phyloP scores from a whole-genome alignment of 352 stramenopile species.

The Blastocystis hominis region DNA sequence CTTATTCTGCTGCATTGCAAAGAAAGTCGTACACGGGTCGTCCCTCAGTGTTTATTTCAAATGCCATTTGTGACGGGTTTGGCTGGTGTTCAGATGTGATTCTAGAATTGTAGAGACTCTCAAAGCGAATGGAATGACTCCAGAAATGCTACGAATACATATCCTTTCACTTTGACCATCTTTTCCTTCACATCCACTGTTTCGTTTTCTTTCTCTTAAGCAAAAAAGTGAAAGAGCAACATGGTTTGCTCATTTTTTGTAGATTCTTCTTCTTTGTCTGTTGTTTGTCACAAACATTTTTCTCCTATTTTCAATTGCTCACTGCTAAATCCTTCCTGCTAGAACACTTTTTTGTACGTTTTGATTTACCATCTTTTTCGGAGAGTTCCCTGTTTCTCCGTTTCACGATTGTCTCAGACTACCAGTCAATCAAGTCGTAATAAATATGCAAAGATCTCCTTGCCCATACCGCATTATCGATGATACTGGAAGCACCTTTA shows the following conservation, averaged over 20 bases:
- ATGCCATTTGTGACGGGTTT: background rate
- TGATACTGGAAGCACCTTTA: constrained; percentile 90
- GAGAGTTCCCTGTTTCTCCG: background rate
- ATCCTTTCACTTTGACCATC: background rate
- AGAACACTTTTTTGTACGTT: too few relatives aligned
- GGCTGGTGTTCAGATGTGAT: background rate
- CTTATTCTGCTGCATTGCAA: background rate
- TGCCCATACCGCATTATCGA: constrained; percentile 96
- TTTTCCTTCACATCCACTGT: background rate
- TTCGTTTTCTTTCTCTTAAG: background rate
- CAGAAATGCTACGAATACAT: background rate
- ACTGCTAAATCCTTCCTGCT: too few relatives aligned
- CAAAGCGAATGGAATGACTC: background rate
- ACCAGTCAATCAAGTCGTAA: background rate
- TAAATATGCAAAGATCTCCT: constrained; percentile 72
- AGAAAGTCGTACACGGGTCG: background rate
- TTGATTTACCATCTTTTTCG: background rate
- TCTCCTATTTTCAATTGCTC: too few relatives aligned
- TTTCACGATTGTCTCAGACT: background rate
- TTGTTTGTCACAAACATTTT: too few relatives aligned
- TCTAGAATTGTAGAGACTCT: background rate
- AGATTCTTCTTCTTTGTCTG: too few relatives aligned
- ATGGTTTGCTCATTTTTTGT: background rate
- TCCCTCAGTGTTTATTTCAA: background rate
- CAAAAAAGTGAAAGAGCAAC: background rate